These are phyloP conservation scores for Venturia nashicola DNA, from an alignment of 2,329 filamentous ascomycete species.

Conservation along the genomic window DNA sequence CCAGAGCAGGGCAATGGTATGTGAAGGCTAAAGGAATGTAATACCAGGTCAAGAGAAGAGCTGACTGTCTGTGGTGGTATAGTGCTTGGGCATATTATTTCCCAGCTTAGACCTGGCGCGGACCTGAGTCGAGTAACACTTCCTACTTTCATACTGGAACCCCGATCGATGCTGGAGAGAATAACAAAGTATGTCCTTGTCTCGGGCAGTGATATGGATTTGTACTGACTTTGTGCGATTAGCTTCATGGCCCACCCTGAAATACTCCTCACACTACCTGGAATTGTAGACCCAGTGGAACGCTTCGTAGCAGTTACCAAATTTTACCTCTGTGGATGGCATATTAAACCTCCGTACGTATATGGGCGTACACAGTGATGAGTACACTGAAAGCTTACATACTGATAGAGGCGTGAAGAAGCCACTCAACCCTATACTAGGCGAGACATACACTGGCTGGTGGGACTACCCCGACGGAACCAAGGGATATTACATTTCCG, in stretches of 20 bases:
- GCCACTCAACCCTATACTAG: constrained; percentile 89
- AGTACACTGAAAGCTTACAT: not conserved
- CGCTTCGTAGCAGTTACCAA: constrained; percentile 93
- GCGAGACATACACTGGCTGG: constrained; percentile 88
- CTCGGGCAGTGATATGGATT: constrained; percentile 10
- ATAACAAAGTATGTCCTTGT: constrained; percentile 81
- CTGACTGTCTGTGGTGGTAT: not conserved
- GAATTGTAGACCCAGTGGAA: constrained; percentile 76
- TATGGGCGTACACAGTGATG: not conserved
- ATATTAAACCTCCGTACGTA: constrained; percentile 88
- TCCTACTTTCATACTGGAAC: constrained; percentile 95
- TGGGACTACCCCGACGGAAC: constrained; percentile 85
- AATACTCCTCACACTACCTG: constrained; percentile 76
- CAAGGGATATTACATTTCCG: constrained; percentile 86
- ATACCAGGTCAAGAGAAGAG: not conserved
- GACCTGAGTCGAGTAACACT: constrained; percentile 89
- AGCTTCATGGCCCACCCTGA: constrained; percentile 99
- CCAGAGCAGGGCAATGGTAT: constrained; percentile 88
- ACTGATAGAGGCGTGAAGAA: constrained; percentile 81
- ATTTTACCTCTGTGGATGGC: constrained; percentile 97
- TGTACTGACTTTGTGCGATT: constrained; percentile 13
- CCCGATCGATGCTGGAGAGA: constrained; percentile 92
- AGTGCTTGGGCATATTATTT: constrained; percentile 97
- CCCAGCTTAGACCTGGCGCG: constrained; percentile 86
- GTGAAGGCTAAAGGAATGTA: constrained; percentile 18